A percentile compares a stretch with the other conserved stretches of the same genome.
phyloP scores from a whole-genome alignment of 1,139 yeast species.

The Candida pseudocylindracea region DNA sequence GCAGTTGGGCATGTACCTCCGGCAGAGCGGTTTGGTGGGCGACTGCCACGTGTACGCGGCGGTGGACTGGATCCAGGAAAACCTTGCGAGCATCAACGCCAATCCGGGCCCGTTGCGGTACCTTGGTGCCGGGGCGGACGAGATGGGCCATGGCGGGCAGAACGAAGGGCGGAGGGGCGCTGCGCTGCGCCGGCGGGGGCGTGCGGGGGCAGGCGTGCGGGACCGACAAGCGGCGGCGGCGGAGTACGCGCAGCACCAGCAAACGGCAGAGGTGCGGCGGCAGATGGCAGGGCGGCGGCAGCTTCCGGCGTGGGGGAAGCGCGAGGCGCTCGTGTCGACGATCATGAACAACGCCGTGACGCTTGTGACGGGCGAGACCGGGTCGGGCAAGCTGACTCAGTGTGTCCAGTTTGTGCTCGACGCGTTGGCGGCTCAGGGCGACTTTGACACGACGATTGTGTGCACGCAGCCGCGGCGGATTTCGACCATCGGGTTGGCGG shows the following conservation, averaged over 20 bases:
- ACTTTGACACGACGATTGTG: slow-evolving; percentile 35
- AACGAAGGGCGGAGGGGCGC: background rate
- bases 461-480: slow-evolving; percentile 96
- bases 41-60: slow-evolving; percentile 45
- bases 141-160: too few species aligned
- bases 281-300: slow-evolving; percentile 16
- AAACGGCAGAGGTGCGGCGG: slow-evolving; percentile 4
- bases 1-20: slow-evolving; percentile 18
- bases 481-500: slow-evolving; percentile 87
- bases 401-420: slow-evolving; percentile 79
- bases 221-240: slow-evolving; percentile 6
- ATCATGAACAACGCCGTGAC: slow-evolving; percentile 42
- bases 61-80: slow-evolving; percentile 55
- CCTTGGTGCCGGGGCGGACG: background rate
- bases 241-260: slow-evolving; percentile 6
- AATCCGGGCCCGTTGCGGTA: slow-evolving; percentile 50
- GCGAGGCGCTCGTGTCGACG: slow-evolving; percentile 26
- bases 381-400: slow-evolving; percentile 90
- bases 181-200: background rate
- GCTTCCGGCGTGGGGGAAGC: slow-evolving; percentile 74
- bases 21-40: slow-evolving; percentile 26
- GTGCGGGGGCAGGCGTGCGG: too few species aligned
- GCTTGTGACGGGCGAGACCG: slow-evolving; percentile 88
- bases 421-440: slow-evolving; percentile 20
- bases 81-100: slow-evolving; percentile 30